Evolutionary conservation across 306 rosid species (phyloP).

Genomic region (Castanea sativa): DNA sequence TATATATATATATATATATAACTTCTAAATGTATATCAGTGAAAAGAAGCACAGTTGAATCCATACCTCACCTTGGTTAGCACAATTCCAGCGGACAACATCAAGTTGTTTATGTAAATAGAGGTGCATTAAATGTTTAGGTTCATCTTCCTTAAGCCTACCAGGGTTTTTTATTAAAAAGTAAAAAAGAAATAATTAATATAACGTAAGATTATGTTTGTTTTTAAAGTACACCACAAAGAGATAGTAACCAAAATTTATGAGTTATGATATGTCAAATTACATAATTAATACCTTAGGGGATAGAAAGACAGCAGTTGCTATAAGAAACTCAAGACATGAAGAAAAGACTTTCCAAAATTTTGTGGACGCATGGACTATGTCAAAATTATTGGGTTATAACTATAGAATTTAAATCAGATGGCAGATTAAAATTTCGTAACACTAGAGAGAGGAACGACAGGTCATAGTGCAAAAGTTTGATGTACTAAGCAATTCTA

Average conservation of each 20-base stretch:
- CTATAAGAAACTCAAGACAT: too few species aligned
- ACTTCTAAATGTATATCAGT: neutral
- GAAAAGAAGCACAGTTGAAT: slow-evolving; percentile 12
- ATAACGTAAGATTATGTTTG: neutral
- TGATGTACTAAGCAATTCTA: neutral
- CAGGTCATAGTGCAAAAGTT: neutral
- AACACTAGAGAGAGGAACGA: neutral
- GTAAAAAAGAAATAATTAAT: too few species aligned
- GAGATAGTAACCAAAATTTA: neutral
- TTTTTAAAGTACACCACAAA: neutral
- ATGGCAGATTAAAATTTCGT: neutral
- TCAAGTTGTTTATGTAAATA: slow-evolving; percentile 54
- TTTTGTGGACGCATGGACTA: too few species aligned
- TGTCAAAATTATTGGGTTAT: too few species aligned
- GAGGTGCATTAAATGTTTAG: slow-evolving; percentile 72
- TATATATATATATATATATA: neutral
- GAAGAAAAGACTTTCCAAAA: too few species aligned
- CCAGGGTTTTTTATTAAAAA: slow-evolving; percentile 17
- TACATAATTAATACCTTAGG: too few species aligned
- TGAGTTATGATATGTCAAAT: too few species aligned
- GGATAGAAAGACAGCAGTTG: too few species aligned
- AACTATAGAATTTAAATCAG: neutral
- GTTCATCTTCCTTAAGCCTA: slow-evolving; percentile 64
- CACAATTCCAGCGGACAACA: slow-evolving; percentile 69
- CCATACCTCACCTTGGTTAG: slow-evolving; percentile 79